These are phyloP conservation scores for Cordyceps tenuipes DNA, from an alignment of 2,329 filamentous ascomycete genomes.

Conservation along the genomic window DNA sequence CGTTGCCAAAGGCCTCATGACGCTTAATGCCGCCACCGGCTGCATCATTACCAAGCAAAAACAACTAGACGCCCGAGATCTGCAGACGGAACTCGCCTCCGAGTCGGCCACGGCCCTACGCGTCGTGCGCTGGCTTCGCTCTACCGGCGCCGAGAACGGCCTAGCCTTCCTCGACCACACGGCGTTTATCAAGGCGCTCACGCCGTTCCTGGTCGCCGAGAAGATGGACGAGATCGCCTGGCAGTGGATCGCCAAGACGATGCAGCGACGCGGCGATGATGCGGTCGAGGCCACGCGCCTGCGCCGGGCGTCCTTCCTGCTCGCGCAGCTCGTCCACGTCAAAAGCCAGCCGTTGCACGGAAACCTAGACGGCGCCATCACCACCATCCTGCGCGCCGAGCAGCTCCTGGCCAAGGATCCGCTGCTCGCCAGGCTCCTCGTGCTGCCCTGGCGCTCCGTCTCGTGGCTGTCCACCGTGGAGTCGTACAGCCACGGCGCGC, in stretches of 20 bases:
- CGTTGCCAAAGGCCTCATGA: slow-evolving; percentile 50
- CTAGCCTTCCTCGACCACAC: slow-evolving; percentile 36
- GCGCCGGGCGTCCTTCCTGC: slow-evolving; percentile 20
- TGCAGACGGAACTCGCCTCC: slow-evolving; percentile 25
- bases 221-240: slow-evolving; percentile 42
- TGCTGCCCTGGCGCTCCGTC: slow-evolving; percentile 37
- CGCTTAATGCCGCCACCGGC: slow-evolving; percentile 41
- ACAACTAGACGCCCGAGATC: slow-evolving; percentile 28
- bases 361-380: slow-evolving; percentile 43
- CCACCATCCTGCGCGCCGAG: slow-evolving; percentile 38
- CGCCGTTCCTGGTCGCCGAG: slow-evolving; percentile 45
- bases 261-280: slow-evolving; percentile 18
- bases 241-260: slow-evolving; percentile 41
- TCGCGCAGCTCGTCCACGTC: slow-evolving; percentile 35
- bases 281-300: slow-evolving; percentile 17
- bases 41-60: slow-evolving; percentile 42
- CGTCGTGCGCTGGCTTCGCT: slow-evolving; percentile 46
- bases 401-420: slow-evolving; percentile 30
- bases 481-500: slow-evolving; percentile 35
- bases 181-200: slow-evolving; percentile 31
- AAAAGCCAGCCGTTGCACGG: slow-evolving; percentile 30
- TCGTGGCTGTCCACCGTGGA: slow-evolving; percentile 46
- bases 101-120: slow-evolving; percentile 37
- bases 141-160: slow-evolving; percentile 38
- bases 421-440: slow-evolving; percentile 29